Evolutionary conservation across 2,329 filamentous ascomycete genomes (phyloP).

Genomic region (Ploettnerulaceae sp.): DNA sequence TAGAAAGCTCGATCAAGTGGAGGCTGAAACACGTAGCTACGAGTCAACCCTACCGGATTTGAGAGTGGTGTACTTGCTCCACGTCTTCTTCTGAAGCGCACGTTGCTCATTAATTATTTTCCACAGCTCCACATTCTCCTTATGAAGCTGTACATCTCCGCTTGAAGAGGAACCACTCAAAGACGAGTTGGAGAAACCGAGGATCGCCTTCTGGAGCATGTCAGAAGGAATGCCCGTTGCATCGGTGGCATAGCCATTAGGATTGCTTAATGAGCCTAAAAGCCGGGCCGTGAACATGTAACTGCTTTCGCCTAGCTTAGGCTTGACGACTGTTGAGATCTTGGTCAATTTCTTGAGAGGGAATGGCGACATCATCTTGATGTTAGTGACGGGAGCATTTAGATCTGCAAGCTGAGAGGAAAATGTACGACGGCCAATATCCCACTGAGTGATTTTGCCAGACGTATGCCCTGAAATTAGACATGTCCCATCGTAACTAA

Average conservation of each 20-base stretch:
- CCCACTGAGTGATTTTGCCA: slow-evolving; percentile 78
- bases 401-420: slow-evolving; percentile 40
- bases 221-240: slow-evolving; percentile 31
- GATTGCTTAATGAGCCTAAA: slow-evolving; percentile 32
- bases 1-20: neutral
- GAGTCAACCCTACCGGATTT: slow-evolving; percentile 18
- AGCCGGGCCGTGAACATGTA: slow-evolving; percentile 65
- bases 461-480: slow-evolving; percentile 76
- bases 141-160: slow-evolving; percentile 34
- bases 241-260: slow-evolving; percentile 23
- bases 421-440: slow-evolving; percentile 45
- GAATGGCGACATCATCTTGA: slow-evolving; percentile 65
- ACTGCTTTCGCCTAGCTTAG: slow-evolving; percentile 60
- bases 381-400: slow-evolving; percentile 77
- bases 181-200: slow-evolving; percentile 37
- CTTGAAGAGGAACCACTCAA: slow-evolving; percentile 31
- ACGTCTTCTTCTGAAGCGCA: slow-evolving; percentile 40
- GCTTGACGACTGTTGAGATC: slow-evolving; percentile 67
- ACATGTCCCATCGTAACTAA: slow-evolving; percentile 78
- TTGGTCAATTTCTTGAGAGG: slow-evolving; percentile 44
- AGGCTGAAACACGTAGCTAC: neutral
- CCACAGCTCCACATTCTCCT: slow-evolving; percentile 43
- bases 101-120: slow-evolving; percentile 43
- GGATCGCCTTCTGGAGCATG: slow-evolving; percentile 46
- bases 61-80: slow-evolving; percentile 30